Base-by-base conservation (phyloP, 2,329 filamentous ascomycete genomes). In the Alternaria rosae region DNA sequence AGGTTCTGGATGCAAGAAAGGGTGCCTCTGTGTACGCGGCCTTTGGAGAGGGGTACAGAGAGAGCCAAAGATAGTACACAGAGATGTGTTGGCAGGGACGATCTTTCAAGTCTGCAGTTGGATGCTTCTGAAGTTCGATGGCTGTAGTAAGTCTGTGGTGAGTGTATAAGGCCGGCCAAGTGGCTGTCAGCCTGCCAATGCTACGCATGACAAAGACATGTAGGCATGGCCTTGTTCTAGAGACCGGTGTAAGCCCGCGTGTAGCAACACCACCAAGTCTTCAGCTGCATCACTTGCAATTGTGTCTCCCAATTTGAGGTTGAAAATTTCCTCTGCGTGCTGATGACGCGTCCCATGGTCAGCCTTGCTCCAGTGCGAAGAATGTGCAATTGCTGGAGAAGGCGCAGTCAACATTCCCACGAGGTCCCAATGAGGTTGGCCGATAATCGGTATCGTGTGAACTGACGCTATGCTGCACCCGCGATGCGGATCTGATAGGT, bases 111-210 rank as follows among this genome's bases (percentile, higher is more conserved):
- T 41, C 23, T 35, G 20, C 50, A 38, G 21, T 41, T 26, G 45
- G 6, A 12, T 59, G 41, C 42, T 25, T 43, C 25, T 23, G 17
- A 42, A 9, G 30, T 17, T 47, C 12, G 32, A 17, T 38, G 35
- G 35, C 35, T 38, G 35, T 38, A 38, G 35, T 38, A 23, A 59
- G 41, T 15, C 38, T 41, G 12, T 42, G 30, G 28, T 35, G 21
- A 47, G 26, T 15, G 51, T 51, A 59, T 54, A 54, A 59, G 57
- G 57, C 57, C 57, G 57, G 50, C 57, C 57, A 59, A 59, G 57
- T 32, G 17, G 6, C 41, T 47, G 13, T 54, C 57, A 45, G 57
- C 41, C 57, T 44, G 42, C 30, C 51, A n/a, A 54, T 48, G 43
- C 30, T 48, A 9, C 43, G 42, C 44, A 45, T 51, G 53, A 60